Conservation (phyloP, 306 rosid genomes). For the Trifolium fragiferum region DNA sequence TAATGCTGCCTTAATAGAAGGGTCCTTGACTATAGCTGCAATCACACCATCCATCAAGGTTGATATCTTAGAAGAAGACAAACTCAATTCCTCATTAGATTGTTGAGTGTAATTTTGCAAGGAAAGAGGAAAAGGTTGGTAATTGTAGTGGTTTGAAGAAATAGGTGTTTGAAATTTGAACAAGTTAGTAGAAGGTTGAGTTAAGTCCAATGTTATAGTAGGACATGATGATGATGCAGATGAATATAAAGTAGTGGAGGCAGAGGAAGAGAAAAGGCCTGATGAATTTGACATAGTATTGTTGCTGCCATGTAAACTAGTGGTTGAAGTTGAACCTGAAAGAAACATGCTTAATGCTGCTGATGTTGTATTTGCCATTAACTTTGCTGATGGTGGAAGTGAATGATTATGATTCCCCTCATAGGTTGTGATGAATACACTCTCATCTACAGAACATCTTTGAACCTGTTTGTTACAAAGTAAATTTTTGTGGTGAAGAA, state of each 20-base stretch:
- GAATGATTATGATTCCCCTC: constrained; percentile 54
- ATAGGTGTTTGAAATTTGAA: constrained; percentile 15
- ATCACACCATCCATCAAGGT: constrained; percentile 38
- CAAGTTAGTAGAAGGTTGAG: constrained; percentile 22
- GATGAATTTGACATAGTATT: background rate
- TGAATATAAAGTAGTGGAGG: background rate
- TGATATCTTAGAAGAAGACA: constrained; percentile 28
- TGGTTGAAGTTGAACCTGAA: constrained; percentile 45
- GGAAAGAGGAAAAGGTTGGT: background rate
- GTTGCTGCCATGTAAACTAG: constrained; percentile 15
- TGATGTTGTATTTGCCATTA: constrained; percentile 52
- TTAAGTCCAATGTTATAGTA: constrained; percentile 53
- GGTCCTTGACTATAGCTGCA: constrained; percentile 45
- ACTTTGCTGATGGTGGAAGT: constrained; percentile 45
- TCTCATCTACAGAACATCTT: constrained; percentile 49
- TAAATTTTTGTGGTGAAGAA: too few species aligned
- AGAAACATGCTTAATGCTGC: constrained; percentile 54
- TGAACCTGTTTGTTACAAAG: constrained; percentile 44
- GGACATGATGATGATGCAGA: constrained; percentile 47
- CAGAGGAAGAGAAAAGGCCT: constrained; percentile 21
- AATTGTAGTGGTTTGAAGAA: constrained; percentile 28
- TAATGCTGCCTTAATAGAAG: constrained; percentile 43
- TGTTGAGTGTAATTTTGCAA: constrained; percentile 27
- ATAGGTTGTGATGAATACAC: constrained; percentile 43
- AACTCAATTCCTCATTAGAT: background rate